phyloP scores from a whole-genome alignment of 2,329 filamentous ascomycete species.

The Epicoccum nigrum region DNA sequence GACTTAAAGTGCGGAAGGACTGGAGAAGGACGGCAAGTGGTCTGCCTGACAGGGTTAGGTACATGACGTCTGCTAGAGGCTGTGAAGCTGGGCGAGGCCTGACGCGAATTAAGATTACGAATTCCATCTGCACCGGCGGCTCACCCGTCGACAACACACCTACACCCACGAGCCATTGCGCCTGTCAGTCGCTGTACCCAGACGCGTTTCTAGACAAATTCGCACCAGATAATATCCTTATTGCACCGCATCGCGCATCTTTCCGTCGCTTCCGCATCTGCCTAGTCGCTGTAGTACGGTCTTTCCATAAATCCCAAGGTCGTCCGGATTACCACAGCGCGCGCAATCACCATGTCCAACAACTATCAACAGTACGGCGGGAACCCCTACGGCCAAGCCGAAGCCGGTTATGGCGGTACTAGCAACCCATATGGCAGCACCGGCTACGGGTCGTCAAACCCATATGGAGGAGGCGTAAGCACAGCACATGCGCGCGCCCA shows the following conservation, averaged over 20 bases:
- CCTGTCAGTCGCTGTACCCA: slow-evolving; percentile 14
- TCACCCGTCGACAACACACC: too few species aligned
- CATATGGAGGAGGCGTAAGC: slow-evolving; percentile 39
- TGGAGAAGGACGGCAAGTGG: too few species aligned
- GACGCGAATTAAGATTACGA: slow-evolving; percentile 16
- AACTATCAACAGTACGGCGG: slow-evolving; percentile 62
- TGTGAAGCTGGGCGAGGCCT: slow-evolving; percentile 5
- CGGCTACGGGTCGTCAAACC: slow-evolving; percentile 39
- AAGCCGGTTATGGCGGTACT: slow-evolving; percentile 32
- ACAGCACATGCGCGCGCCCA: slow-evolving; percentile 15
- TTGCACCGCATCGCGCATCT: slow-evolving; percentile 22
- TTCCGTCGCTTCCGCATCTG: slow-evolving; percentile 39
- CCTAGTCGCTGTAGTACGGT: slow-evolving; percentile 28
- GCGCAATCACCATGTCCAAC: slow-evolving; percentile 34
- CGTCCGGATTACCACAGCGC: slow-evolving; percentile 20
- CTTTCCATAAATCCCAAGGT: slow-evolving; percentile 26
- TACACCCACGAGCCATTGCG: slow-evolving; percentile 21
- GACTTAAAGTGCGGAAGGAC: neutral
- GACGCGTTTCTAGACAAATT: slow-evolving; percentile 6
- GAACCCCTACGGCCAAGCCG: slow-evolving; percentile 66
- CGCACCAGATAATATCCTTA: neutral
- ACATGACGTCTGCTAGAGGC: slow-evolving; percentile 12
- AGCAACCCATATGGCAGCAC: slow-evolving; percentile 49
- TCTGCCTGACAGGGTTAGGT: slow-evolving; percentile 6
- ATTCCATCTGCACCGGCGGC: too few species aligned